Evolutionary conservation across 257 asterid genomes (phyloP).

Genomic region (Osmanthus fragrans): DNA sequence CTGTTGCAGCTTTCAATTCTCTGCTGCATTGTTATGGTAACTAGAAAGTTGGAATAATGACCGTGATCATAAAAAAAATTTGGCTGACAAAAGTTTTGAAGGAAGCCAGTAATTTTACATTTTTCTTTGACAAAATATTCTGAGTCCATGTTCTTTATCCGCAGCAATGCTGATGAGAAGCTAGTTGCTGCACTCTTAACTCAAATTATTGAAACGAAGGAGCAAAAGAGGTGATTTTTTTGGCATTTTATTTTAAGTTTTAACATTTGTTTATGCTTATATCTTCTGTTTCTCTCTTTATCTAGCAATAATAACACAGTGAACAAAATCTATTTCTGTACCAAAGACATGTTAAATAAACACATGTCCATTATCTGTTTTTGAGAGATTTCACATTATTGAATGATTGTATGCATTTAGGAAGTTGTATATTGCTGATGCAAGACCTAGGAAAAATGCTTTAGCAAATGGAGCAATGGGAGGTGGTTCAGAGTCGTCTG

Average conservation of each 20-base stretch:
- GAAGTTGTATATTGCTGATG: constrained; percentile 97
- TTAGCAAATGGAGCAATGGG: constrained; percentile 99
- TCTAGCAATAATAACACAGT: constrained; percentile 5
- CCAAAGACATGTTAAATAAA: constrained; percentile 1
- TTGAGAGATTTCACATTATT: constrained; percentile 12
- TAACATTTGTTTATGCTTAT: constrained; percentile 8
- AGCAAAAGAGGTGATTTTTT: constrained; percentile 58
- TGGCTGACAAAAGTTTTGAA: constrained; percentile 7
- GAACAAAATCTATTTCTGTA: neutral
- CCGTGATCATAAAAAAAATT: neutral
- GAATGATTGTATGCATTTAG: constrained; percentile 40
- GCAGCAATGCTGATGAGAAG: constrained; percentile 92
- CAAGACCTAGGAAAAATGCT: constrained; percentile 99
- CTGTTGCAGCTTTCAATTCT: constrained; percentile 14
- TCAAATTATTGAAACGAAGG: constrained; percentile 69
- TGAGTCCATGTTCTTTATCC: constrained; percentile 29
- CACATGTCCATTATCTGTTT: constrained; percentile 8
- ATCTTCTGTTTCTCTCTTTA: constrained; percentile 1
- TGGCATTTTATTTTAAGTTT: constrained; percentile 19
- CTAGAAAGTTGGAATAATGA: constrained; percentile 8
- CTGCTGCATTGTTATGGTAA: constrained; percentile 9
- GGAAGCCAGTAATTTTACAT: constrained; percentile 12
- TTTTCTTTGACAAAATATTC: constrained; percentile 5
- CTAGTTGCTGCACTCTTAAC: constrained; percentile 88
- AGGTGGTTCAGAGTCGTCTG: constrained; percentile 99